Conservation (phyloP, 257 asterid genomes). For the Forsythia suspensa region DNA sequence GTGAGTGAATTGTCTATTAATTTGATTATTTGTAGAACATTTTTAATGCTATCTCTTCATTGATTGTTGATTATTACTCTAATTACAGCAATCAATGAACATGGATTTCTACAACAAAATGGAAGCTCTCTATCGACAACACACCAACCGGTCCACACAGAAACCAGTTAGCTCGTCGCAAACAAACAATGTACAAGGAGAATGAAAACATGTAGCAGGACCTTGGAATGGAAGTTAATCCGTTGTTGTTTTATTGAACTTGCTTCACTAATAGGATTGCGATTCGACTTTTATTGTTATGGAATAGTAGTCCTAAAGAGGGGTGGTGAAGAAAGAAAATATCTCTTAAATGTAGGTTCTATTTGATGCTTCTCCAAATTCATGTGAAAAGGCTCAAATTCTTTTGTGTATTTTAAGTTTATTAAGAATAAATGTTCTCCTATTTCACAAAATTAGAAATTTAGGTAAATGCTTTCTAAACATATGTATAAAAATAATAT, state of each 20-base stretch:
- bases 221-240: not conserved
- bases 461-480: too few species aligned
- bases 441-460: too few species aligned
- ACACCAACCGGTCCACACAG: conserved; percentile 32
- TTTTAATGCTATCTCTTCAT: not conserved
- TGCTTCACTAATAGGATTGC: not conserved
- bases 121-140: conserved; percentile 57
- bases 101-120: conserved; percentile 66
- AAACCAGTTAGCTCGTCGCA: conserved; percentile 28
- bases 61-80: not conserved
- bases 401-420: too few species aligned
- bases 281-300: not conserved
- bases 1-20: conserved; percentile 2
- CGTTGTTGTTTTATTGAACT: not conserved
- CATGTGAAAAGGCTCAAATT: too few species aligned
- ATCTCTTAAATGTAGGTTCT: too few species aligned
- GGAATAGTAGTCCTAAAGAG: not conserved
- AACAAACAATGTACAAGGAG: conserved; percentile 35
- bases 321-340: too few species aligned
- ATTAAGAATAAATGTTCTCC: too few species aligned
- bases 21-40: not conserved
- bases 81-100: conserved; percentile 55
- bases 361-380: too few species aligned
- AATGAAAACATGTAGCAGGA: conserved; percentile 5
- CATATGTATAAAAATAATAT: too few species aligned